Base-by-base conservation (phyloP, 768 basidiomycete species). In the Hericium rajendrae region DNA sequence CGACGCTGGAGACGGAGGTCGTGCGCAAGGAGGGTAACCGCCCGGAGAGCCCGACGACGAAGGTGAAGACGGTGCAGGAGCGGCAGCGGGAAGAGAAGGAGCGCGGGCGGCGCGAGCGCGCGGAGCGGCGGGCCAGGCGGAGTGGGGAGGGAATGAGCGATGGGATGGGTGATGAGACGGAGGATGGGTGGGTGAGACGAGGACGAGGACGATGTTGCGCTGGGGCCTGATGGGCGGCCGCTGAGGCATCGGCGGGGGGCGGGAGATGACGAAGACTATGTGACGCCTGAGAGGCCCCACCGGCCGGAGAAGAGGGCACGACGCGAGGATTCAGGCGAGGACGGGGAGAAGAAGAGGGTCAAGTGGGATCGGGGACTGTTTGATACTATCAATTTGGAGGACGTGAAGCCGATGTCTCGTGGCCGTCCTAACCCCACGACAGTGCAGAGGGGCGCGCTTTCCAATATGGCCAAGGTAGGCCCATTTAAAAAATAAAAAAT, bases 241-340 rank as follows among this genome's bases (percentile, higher is more conserved):
- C 9, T 56, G 32, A 67, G 69, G 59, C 86, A 90, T 70, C 70
- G 68, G 54, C 73, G 83, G 64, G 90, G 84, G 2, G 80, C 89
- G 4, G 91, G 90, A 2, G 90, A 93, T 24, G 88, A 90, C 26
- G 89, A 85, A 63, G 88, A 89, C 58, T 90, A 89, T 62, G 76
- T 78, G 64, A 87, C 86, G 11, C 88, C 88, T 2, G 73, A 77
- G 48, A 72, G 72, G 62, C 70, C 72, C 38, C 71, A 71, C 26
- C 70, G 72, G 50, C 68, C 70, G 39, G 55, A 69, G 55, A 82
- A 80, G 68, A 68, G 40, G 40, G 67, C 32, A 73, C 72, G 38
- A 67, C 62, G 15, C 18, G 71, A 64, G 8, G 65, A 65, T 50
- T 68, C 67, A 40, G 63, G 65, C 52, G 57, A 38, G 43, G 67